Evolutionary conservation across 441 rosid genomes (phyloP), one percentile per base, ranked within the genome.

Genomic region (Pelargonium cotyledonis): DNA sequence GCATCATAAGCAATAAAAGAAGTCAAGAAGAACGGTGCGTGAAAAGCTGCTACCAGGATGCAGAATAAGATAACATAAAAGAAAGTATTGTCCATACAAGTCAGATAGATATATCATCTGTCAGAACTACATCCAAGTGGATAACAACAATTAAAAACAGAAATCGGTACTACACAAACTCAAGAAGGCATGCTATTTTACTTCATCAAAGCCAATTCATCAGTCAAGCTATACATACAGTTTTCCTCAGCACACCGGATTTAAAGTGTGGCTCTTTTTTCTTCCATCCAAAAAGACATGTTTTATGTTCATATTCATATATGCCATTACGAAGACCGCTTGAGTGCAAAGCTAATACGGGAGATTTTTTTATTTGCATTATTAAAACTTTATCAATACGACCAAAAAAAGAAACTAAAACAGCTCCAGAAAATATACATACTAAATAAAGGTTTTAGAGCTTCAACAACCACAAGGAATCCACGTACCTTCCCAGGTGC

Each of bases 401-500:
- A 35, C 40, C 5, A 35, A 35, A 31, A 26, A 35, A 35, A 35
- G 40, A 35, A 35, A 35, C 40, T 35, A 35, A 35, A 35, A 6
- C 40, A 35, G 40, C 40, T 35, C 40, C 40, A 35, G 40, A 35
- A 6, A 35, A 35, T 35, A 35, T 35, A 6, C 40, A 35, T 35
- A 35, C 0, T 35, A 35, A 5, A 35, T 6, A 35, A 35, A 53
- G 18, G 21, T 53, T 53, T 12, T 51, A 16, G 58, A 51, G 8
- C 8, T 53, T 53, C 10, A 6, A 53, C 9, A n/a, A 51, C 16
- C 60, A 15, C 16, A 15, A 53, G 60, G 60, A 65, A 76, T 76
- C 67, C 40, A 76, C 82, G 60, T 66, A 95, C 99, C 97, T 84
- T 95, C 67, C 99, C 98, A 6, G 90, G 90, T 73, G 86, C 88